Base-by-base conservation (phyloP, 75 land plant genomes). In the Azolla pinnata region DNA sequence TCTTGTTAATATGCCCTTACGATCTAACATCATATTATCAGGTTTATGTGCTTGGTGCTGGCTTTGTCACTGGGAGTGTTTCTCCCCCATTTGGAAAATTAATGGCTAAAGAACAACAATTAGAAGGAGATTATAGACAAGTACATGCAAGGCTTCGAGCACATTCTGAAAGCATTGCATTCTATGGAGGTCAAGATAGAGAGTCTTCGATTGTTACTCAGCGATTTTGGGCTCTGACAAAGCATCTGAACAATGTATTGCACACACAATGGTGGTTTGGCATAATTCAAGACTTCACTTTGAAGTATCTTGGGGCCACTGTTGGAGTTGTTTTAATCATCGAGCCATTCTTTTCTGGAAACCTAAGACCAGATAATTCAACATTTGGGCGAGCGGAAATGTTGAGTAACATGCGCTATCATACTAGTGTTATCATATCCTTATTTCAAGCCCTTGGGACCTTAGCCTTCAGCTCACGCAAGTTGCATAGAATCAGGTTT, bases 251-350 rank as follows among this genome's bases (percentile, higher is more conserved):
- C 21, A 61, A 65, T 65, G 99, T 89, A 65, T 78, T 79, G 18
- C 87, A 86, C 63, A 86, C 88, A 7, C 82, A 88, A 65, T 95
- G 99, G 99, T 95, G 99, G 96, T 95, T 95, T 78, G 99, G 99
- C 53, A 89, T 95, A 88, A 86, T 89, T 53, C 99, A 95, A 56
- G 99, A 95, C 59, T 95, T 89, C 57, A 60, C 90, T 18, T 33
- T 95, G 49, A 95, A 95, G 70, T 95, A 95, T 69, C 77, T 95
- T 65, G 96, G 99, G 62, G 96, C 99, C 10, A 95, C 99, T 23
- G 86, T 95, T 64, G 99, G 76, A 45, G 90, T 89, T 44, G 69
- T 95, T 38, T 68, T 95, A 56, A 89, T 95, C 42, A 86, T 95
- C 58, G 99, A 86, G 75, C 99, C 99, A 51, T 95, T 95, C 60